Conservation (phyloP, 1,139 yeast species). For the Candida sojae region DNA sequence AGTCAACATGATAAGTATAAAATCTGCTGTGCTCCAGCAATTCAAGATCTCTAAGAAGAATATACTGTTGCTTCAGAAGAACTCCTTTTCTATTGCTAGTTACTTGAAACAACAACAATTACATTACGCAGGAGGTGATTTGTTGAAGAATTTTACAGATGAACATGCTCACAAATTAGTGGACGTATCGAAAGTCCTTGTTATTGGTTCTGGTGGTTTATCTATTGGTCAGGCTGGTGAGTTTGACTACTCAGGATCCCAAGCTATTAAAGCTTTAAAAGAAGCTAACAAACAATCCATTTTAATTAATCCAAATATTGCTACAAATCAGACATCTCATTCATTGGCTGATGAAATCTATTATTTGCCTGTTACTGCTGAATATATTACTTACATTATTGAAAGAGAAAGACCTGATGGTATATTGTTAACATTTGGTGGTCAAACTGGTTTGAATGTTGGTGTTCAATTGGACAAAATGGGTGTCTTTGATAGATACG, state of each 20-base stretch:
- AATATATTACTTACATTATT: slow-evolving; percentile 88
- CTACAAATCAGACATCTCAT: slow-evolving; percentile 98
- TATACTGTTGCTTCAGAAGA: neutral
- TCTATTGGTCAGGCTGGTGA: slow-evolving; percentile 99
- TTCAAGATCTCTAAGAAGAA: slow-evolving; percentile 3
- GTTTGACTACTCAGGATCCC: slow-evolving; percentile 97
- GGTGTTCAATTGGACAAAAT: slow-evolving; percentile 94
- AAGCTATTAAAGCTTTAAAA: slow-evolving; percentile 92
- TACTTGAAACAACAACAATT: slow-evolving; percentile 8
- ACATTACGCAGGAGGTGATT: slow-evolving; percentile 41
- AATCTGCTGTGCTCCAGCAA: slow-evolving; percentile 4
- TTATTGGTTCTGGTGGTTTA: slow-evolving; percentile 97
- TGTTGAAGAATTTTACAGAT: slow-evolving; percentile 36
- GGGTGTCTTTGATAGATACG: slow-evolving; percentile 90
- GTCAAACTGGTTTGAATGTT: slow-evolving; percentile 95
- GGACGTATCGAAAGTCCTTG: slow-evolving; percentile 89
- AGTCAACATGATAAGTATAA: slow-evolving; percentile 3
- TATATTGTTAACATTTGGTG: slow-evolving; percentile 92
- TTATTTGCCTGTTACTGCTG: slow-evolving; percentile 95
- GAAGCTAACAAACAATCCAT: slow-evolving; percentile 87
- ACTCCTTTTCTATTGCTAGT: neutral
- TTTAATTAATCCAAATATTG: slow-evolving; percentile 93
- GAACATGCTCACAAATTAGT: slow-evolving; percentile 62
- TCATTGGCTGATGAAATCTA: slow-evolving; percentile 94
- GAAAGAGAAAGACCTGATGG: slow-evolving; percentile 98